These are phyloP conservation scores for Areca catechu DNA, from an alignment of 176 grass and related monocot genomes.

Conservation along the genomic window DNA sequence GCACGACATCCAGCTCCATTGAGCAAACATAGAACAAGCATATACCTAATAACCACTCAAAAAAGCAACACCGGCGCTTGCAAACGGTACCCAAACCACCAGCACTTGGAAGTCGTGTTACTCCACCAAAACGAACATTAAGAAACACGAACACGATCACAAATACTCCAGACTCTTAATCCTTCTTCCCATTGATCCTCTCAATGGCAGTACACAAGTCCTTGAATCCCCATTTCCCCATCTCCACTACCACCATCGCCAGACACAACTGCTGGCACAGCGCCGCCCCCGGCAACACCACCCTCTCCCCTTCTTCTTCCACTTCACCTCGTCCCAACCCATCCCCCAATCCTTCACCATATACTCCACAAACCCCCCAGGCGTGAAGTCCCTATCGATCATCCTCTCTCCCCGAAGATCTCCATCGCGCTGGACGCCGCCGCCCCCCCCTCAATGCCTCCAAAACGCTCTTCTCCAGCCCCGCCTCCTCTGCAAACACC, in stretches of 20 bases:
- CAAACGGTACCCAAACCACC: no score
- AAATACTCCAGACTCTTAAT: constrained; percentile 16
- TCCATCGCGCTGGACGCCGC: constrained; percentile 70
- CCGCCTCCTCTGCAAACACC: constrained; percentile 35
- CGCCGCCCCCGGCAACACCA: constrained; percentile 47
- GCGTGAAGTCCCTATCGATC: constrained; percentile 39
- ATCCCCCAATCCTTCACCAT: constrained; percentile 87
- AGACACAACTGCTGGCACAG: constrained; percentile 66
- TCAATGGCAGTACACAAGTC: constrained; percentile 63
- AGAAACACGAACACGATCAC: constrained; percentile 1
- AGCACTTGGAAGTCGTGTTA: no score
- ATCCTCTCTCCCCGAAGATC: constrained; percentile 64
- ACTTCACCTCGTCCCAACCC: constrained; percentile 42
- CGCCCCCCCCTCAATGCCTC: constrained; percentile 46
- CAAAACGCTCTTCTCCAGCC: constrained; percentile 36
- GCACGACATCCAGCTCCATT: no score
- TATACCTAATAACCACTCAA: no score
- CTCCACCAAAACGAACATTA: no score
- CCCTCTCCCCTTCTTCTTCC: constrained; percentile 15
- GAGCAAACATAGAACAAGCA: no score
- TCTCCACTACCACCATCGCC: constrained; percentile 68
- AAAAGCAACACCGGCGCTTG: no score
- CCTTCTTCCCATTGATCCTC: constrained; percentile 46
- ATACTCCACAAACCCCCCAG: constrained; percentile 47
- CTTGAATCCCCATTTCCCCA: constrained; percentile 51